Percentiles rank a stretch among this genome's conserved stretches.
Conservation (phyloP, 345 rosid genomes). For the Theobroma cacao region DNA sequence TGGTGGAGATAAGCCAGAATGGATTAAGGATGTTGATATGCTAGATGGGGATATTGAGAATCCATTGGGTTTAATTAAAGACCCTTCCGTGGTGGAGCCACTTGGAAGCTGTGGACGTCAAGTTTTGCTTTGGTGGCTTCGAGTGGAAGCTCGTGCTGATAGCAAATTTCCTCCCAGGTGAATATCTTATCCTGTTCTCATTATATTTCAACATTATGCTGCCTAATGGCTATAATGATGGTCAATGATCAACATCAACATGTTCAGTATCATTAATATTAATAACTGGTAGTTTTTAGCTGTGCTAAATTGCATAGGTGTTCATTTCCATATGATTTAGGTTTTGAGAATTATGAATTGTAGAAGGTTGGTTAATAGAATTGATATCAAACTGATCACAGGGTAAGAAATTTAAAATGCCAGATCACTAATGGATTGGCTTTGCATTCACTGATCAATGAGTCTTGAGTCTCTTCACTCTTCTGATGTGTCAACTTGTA, state of each 20-base stretch:
- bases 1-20: slow-evolving; percentile 59
- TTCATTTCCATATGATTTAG: background rate
- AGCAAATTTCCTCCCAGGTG: slow-evolving; percentile 98
- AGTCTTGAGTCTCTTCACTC: background rate
- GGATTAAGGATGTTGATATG: slow-evolving; percentile 69
- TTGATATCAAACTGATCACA: background rate
- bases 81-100: slow-evolving; percentile 77
- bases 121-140: slow-evolving; percentile 97
- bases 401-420: background rate
- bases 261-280: background rate
- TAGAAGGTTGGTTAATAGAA: slow-evolving; percentile 5
- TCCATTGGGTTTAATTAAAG: slow-evolving; percentile 73
- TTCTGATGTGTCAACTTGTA: background rate
- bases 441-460: background rate
- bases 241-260: background rate
- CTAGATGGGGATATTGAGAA: slow-evolving; percentile 50
- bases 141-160: slow-evolving; percentile 98
- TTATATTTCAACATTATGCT: background rate
- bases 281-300: background rate
- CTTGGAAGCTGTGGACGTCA: slow-evolving; percentile 93
- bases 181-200: slow-evolving; percentile 21
- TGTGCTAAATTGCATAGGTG: background rate
- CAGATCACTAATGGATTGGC: background rate
- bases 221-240: background rate
- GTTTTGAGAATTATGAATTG: slow-evolving; percentile 3